These are phyloP conservation scores for Debaryomycetaceae sp. DNA, from an alignment of 1,139 yeast species.

Conservation along the genomic window DNA sequence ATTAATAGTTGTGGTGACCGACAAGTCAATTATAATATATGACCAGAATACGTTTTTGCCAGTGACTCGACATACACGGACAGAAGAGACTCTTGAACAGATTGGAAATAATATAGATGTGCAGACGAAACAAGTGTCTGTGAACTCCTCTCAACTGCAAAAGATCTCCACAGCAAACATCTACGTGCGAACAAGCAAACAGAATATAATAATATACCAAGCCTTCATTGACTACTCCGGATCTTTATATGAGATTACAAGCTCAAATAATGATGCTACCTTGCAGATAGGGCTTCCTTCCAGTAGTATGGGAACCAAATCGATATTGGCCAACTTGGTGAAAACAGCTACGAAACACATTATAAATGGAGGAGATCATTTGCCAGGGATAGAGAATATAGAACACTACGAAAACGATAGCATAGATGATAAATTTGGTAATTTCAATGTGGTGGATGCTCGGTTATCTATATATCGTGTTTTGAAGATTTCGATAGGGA, in stretches of 20 bases:
- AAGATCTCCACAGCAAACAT: constrained; percentile 26
- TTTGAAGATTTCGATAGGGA: constrained; percentile 34
- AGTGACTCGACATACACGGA: constrained; percentile 28
- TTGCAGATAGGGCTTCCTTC: constrained; percentile 37
- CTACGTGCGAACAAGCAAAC: constrained; percentile 31
- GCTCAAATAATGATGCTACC: constrained; percentile 20
- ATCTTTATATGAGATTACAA: constrained; percentile 32
- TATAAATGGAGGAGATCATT: constrained; percentile 20
- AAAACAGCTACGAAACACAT: constrained; percentile 37
- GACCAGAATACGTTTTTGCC: constrained; percentile 35
- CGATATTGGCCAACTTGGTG: constrained; percentile 27
- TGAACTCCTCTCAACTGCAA: constrained; percentile 25
- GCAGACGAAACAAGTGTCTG: constrained; percentile 27
- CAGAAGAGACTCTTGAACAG: constrained; percentile 26
- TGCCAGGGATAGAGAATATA: constrained; percentile 32
- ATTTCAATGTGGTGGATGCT: constrained; percentile 24
- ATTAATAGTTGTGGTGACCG: constrained; percentile 30
- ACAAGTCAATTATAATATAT: constrained; percentile 23
- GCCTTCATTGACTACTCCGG: constrained; percentile 26
- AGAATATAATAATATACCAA: constrained; percentile 36
- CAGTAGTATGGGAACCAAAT: constrained; percentile 23
- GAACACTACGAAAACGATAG: constrained; percentile 32
- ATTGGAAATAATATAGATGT: constrained; percentile 31
- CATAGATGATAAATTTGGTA: constrained; percentile 31
- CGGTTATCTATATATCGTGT: constrained; percentile 31